Evolutionary conservation across 2,329 filamentous ascomycete species (phyloP), one percentile per base, ranked within the genome.

Genomic region (Penicillium sp.): DNA sequence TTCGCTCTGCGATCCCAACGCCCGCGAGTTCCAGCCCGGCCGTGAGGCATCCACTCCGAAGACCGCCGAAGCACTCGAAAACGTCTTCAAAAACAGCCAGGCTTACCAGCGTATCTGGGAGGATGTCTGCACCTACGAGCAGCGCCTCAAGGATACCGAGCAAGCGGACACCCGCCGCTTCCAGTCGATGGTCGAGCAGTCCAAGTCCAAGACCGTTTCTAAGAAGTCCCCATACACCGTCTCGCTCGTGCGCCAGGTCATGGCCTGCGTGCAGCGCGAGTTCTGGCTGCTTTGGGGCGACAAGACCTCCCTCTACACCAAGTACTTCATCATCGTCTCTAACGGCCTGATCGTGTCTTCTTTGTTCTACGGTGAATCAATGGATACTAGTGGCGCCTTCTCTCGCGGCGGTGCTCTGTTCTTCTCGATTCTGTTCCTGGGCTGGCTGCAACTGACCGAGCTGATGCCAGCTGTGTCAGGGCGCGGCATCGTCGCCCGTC

Each of bases 251-350:
- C 81, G 84, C 5, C 90, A 94, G 71, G 86, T 94, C 1, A 55
- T 61, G 39, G 73, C 74, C 34, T 77, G 75, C 48, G 88, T 87
- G 0, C 79, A 84, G 61, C 82, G 90, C 39, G 89, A 94, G 70
- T 86, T 90, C 55, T 91, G 89, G 87, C 81, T 95, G 29, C 82
- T 91, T 27, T 82, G 83, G 67, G 89, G 89, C 36, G 89, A 95
- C 71, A 86, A 81, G 56, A 85, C 85, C 0, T 87, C 88, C 0
- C 78, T 94, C 1, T 87, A 85, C 70, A 93, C 89, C 38, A 94
- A 93, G 61, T 80, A 88, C 55, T 88, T 91, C 72, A 90, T 91
- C 67, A 89, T 91, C 63, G 73, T 93, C 53, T 81, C 86, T 53
- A 89, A 90, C 68, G 82, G 74, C 51, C 78, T 95, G 9, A 89